These are phyloP conservation scores for Fusarium sp. DNA, from an alignment of 2,329 filamentous ascomycete genomes.

Conservation along the genomic window DNA sequence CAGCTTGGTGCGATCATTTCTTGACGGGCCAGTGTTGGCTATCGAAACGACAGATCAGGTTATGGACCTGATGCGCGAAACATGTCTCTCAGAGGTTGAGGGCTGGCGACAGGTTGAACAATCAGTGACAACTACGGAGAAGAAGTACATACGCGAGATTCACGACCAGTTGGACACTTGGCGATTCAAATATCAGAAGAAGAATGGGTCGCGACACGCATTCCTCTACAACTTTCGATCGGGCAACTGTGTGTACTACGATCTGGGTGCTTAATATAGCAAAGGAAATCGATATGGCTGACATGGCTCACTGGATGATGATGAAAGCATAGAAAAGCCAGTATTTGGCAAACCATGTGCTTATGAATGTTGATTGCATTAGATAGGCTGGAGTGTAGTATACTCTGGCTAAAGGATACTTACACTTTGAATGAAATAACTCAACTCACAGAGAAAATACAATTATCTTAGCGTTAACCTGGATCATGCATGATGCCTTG, in stretches of 20 bases:
- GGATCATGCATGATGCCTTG: not conserved
- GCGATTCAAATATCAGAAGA: conserved; percentile 66
- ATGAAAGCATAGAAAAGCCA: not conserved
- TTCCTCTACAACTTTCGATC: conserved; percentile 95
- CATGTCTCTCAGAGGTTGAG: conserved; percentile 81
- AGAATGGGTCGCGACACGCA: conserved; percentile 72
- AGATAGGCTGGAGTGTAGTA: not conserved
- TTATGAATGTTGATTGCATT: not conserved
- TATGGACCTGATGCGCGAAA: conserved; percentile 79
- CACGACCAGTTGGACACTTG: conserved; percentile 78
- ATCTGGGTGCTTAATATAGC: conserved; percentile 64
- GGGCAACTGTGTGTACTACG: conserved; percentile 86
- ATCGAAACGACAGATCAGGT: conserved; percentile 89
- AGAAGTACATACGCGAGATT: conserved; percentile 84
- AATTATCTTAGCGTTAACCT: not conserved
- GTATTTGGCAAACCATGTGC: not conserved
- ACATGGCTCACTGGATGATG: not conserved
- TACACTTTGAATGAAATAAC: conserved; percentile 15
- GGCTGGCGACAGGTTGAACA: conserved; percentile 87
- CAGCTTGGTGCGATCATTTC: conserved; percentile 75
- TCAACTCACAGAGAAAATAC: not conserved
- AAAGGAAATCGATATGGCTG: too few species aligned
- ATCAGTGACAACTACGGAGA: conserved; percentile 77
- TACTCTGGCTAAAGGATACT: not conserved
- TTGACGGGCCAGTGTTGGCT: conserved; percentile 83